These are phyloP conservation scores for Debaryomyces fabryi DNA, from an alignment of 1,139 yeast genomes.

Conservation along the genomic window DNA sequence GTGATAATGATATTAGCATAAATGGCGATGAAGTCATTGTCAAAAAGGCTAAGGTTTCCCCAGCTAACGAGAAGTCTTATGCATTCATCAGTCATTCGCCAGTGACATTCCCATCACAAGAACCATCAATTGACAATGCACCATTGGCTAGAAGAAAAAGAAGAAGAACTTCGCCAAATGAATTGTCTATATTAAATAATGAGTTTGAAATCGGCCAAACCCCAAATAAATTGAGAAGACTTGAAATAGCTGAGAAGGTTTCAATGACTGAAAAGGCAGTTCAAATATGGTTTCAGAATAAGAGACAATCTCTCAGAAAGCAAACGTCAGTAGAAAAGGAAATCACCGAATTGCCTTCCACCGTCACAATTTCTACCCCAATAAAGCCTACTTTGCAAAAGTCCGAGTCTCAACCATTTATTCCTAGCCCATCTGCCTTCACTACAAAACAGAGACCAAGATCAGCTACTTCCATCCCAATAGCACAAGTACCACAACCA, in stretches of 20 bases:
- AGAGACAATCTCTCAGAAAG: constrained; percentile 80
- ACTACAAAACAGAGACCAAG: constrained; percentile 27
- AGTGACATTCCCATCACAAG: constrained; percentile 78
- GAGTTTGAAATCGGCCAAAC: constrained; percentile 79
- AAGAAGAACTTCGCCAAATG: constrained; percentile 91
- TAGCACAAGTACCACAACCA: constrained; percentile 7
- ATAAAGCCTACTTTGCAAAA: constrained; percentile 25
- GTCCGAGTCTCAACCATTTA: constrained; percentile 29
- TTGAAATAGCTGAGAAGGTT: constrained; percentile 74
- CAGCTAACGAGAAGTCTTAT: constrained; percentile 47
- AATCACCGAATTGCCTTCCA: constrained; percentile 48
- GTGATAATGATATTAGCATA: constrained; percentile 12
- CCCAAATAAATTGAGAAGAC: constrained; percentile 76
- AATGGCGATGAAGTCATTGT: constrained; percentile 1
- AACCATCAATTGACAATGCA: constrained; percentile 86
- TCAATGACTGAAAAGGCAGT: constrained; percentile 97
- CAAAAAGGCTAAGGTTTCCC: constrained; percentile 13
- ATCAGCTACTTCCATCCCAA: constrained; percentile 21
- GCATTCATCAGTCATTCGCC: constrained; percentile 94
- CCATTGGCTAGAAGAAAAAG: constrained; percentile 91
- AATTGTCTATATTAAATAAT: constrained; percentile 73
- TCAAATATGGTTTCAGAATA: constrained; percentile 97
- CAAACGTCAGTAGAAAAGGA: constrained; percentile 44
- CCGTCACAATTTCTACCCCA: constrained; percentile 35
- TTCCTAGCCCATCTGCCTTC: constrained; percentile 27